A percentile compares a stretch with the other conserved stretches of the same genome.
Evolutionary conservation across 768 basidiomycete species (phyloP).

Genomic region (Cyathus striatus): DNA sequence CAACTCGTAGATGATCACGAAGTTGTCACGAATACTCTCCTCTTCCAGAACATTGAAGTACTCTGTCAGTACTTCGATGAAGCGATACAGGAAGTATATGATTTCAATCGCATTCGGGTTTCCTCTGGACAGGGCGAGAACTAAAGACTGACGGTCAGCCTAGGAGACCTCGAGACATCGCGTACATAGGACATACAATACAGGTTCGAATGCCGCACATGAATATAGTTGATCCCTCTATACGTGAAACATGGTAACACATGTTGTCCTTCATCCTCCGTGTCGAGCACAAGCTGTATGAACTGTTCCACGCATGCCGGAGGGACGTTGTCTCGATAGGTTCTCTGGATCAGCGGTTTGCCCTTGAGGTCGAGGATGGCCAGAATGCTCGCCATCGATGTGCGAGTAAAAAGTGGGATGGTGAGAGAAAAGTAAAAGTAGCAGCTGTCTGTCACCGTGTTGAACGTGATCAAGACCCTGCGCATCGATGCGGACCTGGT

Average conservation of each 20-base stretch:
- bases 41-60: slow-evolving; percentile 99
- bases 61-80: slow-evolving; percentile 89
- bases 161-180: background rate
- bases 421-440: too few species aligned
- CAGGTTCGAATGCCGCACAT: slow-evolving; percentile 96
- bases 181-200: slow-evolving; percentile 58
- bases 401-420: too few species aligned
- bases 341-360: slow-evolving; percentile 94
- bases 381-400: slow-evolving; percentile 67
- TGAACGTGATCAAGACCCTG: too few species aligned
- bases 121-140: slow-evolving; percentile 91
- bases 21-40: slow-evolving; percentile 98
- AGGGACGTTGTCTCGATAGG: slow-evolving; percentile 94
- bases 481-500: too few species aligned
- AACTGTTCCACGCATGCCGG: slow-evolving; percentile 89
- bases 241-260: slow-evolving; percentile 95
- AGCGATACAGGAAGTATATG: slow-evolving; percentile 92
- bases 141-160: too few species aligned
- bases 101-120: slow-evolving; percentile 96
- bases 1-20: slow-evolving; percentile 98
- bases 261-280: slow-evolving; percentile 96
- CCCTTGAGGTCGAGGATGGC: slow-evolving; percentile 98
- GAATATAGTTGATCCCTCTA: slow-evolving; percentile 96
- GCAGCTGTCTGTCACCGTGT: too few species aligned
- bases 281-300: slow-evolving; percentile 86